Evolutionary conservation across 2,329 filamentous ascomycete genomes (phyloP), one percentile per base, ranked within the genome.

Genomic region (Fusarium chuoi): DNA sequence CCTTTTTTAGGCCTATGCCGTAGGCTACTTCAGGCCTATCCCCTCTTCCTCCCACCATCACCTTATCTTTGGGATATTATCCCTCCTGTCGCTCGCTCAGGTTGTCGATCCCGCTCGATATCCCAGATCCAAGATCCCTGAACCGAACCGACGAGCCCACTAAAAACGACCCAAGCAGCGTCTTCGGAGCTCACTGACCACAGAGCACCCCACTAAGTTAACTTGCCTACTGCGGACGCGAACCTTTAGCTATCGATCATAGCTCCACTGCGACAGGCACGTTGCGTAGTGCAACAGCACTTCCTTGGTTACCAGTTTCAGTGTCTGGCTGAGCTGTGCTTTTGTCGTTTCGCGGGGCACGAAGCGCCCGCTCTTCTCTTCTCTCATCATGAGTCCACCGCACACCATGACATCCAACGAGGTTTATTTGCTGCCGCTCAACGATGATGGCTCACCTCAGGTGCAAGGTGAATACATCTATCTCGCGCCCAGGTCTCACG

Each of bases 391-490:
- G 89, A 85, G 87, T 78, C 89, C 89, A 70, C 75, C 76, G 39
- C 84, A 85, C 83, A 91, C 86, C 71, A 90, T 91, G 84, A 87
- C 87, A 78, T 90, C 90, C 78, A 90, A 86, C 81, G 89, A 94
- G 83, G 91, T 98, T 74, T 97, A 98, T 85, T 86, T 97, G 79
- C 89, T 99, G 73, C 94, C 94, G 75, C 89, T 99, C 83, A 96
- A 94, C 81, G 96, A 99, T 84, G 90, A 96, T 84, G 96, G 97
- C 78, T 95, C 94, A 76, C 96, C 97, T 41, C 92, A 97, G 82
- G 91, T 99, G 55, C 89, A 93, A 33, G 94, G 95, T 78, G 91
- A 93, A 77, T 99, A 98, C 86, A 93, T 98, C 79, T 98, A 98
- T 82, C 87, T 99, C 48, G 93, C 95, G 2, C 91, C 96, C 24